A percentile compares a stretch with the other conserved stretches of the same genome.
phyloP scores from a whole-genome alignment of 805 yeast species.

The Lipomyces sp. region DNA sequence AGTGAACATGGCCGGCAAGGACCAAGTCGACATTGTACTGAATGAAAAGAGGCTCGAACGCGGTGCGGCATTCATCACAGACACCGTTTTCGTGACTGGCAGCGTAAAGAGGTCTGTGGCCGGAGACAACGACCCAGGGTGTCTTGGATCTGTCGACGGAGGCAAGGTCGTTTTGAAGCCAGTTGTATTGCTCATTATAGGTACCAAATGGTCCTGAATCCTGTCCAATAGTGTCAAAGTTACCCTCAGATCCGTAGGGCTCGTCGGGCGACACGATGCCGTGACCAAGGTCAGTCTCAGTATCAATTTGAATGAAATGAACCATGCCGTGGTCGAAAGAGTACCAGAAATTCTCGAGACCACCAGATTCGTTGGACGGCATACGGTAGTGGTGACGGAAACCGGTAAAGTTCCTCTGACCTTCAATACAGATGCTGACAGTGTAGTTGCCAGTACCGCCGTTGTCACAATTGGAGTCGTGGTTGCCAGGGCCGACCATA shows the following conservation, averaged over 20 bases:
- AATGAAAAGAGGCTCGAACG: conserved; percentile 39
- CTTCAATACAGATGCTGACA: conserved; percentile 12
- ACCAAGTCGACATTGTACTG: conserved; percentile 40
- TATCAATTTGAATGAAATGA: conserved; percentile 41
- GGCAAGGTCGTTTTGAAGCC: conserved; percentile 40
- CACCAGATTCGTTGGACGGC: conserved; percentile 41
- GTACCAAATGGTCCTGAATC: conserved; percentile 31
- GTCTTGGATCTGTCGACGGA: conserved; percentile 40
- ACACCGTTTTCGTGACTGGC: conserved; percentile 7
- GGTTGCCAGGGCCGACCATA: conserved; percentile 34
- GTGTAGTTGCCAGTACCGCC: conserved; percentile 19
- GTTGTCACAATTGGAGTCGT: conserved; percentile 25
- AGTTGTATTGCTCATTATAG: conserved; percentile 39
- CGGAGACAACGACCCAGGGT: conserved; percentile 43
- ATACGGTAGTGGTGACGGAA: conserved; percentile 40
- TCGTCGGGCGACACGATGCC: conserved; percentile 32
- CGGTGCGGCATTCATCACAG: conserved; percentile 12
- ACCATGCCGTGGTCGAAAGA: conserved; percentile 42
- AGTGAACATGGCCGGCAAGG: conserved; percentile 41
- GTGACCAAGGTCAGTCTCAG: conserved; percentile 42
- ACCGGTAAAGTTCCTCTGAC: conserved; percentile 41
- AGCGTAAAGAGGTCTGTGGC: conserved; percentile 44
- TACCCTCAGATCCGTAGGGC: neutral
- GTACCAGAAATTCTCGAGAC: conserved; percentile 42
- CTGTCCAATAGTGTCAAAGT: neutral